phyloP scores from a whole-genome alignment of 306 rosid genomes.

The Citrullus mucosospermus region DNA sequence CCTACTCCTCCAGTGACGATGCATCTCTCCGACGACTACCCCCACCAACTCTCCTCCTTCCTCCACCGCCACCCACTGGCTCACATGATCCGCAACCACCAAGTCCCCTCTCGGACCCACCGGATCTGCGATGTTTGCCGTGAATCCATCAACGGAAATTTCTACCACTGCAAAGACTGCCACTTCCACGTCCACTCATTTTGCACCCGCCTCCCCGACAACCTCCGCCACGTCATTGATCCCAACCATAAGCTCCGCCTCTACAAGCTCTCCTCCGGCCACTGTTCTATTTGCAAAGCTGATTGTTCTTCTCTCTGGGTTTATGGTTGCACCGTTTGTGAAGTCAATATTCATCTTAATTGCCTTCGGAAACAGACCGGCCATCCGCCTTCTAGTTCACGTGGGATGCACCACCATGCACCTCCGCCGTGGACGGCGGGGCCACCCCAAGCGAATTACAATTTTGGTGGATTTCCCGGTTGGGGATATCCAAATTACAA shows the following conservation, averaged over 20 bases:
- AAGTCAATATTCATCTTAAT: neutral
- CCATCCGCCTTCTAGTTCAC: neutral
- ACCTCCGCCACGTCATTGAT: slow-evolving; percentile 3
- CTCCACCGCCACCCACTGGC: neutral
- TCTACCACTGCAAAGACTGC: slow-evolving; percentile 14
- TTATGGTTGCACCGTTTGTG: neutral
- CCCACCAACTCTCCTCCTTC: slow-evolving; percentile 5
- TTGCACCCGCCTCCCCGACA: slow-evolving; percentile 12
- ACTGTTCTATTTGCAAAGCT: neutral
- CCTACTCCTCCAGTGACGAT: neutral
- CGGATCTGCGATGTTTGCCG: slow-evolving; percentile 9
- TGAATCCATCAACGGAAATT: neutral
- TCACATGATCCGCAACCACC: neutral
- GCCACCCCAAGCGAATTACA: neutral
- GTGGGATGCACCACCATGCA: neutral
- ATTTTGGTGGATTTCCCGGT: neutral
- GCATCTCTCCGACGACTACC: neutral
- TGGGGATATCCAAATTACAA: neutral
- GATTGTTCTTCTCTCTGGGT: slow-evolving; percentile 1
- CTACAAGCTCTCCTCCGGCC: neutral
- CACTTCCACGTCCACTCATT: slow-evolving; percentile 12
- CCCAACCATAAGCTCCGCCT: neutral
- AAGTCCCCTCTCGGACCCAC: neutral
- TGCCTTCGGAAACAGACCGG: neutral
- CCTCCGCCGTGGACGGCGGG: neutral